These are phyloP conservation scores for Auricularia cornea DNA, from an alignment of 768 basidiomycete genomes.

Conservation along the genomic window DNA sequence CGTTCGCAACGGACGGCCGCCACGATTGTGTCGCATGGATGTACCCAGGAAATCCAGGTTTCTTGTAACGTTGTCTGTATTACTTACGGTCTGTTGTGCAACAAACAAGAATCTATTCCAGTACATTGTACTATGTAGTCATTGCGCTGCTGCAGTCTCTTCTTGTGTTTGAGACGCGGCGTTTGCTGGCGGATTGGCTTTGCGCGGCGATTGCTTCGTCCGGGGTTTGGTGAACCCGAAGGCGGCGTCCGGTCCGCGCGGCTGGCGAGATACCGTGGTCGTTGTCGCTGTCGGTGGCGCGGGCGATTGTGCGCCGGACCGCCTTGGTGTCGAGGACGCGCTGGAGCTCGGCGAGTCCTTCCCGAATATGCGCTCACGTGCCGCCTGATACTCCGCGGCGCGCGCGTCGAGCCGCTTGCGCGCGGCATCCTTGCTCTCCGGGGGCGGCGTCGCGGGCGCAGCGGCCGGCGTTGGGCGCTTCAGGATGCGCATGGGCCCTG, in stretches of 20 bases:
- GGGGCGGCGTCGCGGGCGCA: slow-evolving; percentile 14
- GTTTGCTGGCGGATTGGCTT: too few relatives aligned
- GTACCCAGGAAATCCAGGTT: slow-evolving; percentile 1
- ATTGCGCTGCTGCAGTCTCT: too few relatives aligned
- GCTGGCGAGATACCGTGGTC: too few relatives aligned
- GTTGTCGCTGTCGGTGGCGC: not conserved
- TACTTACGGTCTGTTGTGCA: too few relatives aligned
- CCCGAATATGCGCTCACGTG: slow-evolving; percentile 61
- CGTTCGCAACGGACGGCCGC: too few relatives aligned
- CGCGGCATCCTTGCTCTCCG: slow-evolving; percentile 16
- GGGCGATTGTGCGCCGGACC: not conserved
- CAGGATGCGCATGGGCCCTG: slow-evolving; percentile 59
- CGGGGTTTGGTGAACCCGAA: too few relatives aligned
- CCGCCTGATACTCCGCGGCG: slow-evolving; percentile 65
- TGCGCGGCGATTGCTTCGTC: too few relatives aligned
- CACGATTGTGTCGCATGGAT: too few relatives aligned
- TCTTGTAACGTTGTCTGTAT: slow-evolving; percentile 5
- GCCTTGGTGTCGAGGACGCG: not conserved
- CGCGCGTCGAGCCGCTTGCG: slow-evolving; percentile 47
- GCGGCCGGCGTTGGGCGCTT: slow-evolving; percentile 54
- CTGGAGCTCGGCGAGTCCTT: not conserved
- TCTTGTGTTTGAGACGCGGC: too few relatives aligned
- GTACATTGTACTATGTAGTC: too few relatives aligned
- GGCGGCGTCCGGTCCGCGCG: too few relatives aligned
- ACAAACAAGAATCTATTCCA: too few relatives aligned